These are phyloP conservation scores for Collybia sordida DNA, from an alignment of 768 basidiomycete species.

Conservation along the genomic window DNA sequence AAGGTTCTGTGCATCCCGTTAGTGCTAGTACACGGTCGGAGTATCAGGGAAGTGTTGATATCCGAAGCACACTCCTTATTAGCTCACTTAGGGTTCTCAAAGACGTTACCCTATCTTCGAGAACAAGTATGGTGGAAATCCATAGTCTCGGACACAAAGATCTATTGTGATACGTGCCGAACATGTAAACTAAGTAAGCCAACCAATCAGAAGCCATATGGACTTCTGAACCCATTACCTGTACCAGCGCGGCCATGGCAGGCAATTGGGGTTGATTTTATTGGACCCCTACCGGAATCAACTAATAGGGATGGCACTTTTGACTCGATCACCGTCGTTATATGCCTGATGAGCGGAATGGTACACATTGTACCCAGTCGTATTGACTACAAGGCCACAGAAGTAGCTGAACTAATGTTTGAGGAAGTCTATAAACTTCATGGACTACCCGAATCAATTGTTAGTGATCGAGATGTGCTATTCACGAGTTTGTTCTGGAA, in stretches of 20 bases:
- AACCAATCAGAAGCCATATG: background rate
- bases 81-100: background rate
- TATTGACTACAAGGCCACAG: slow-evolving; percentile 11
- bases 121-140: slow-evolving; percentile 1
- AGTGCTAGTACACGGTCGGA: background rate
- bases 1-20: background rate
- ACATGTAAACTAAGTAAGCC: background rate
- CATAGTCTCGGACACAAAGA: background rate
- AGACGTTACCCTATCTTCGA: background rate
- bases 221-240: background rate
- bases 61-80: slow-evolving; percentile 3
- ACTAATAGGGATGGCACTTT: background rate
- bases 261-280: background rate
- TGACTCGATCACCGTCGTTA: slow-evolving; percentile 21
- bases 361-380: slow-evolving; percentile 16
- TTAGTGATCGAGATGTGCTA: slow-evolving; percentile 18
- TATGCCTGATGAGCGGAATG: slow-evolving; percentile 14
- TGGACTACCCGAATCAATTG: slow-evolving; percentile 23
- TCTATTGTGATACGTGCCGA: background rate
- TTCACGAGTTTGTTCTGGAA: slow-evolving; percentile 12
- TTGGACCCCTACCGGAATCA: background rate
- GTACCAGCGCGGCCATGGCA: background rate
- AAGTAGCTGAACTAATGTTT: slow-evolving; percentile 21
- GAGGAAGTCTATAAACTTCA: slow-evolving; percentile 22
- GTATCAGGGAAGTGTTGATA: background rate